Evolutionary conservation across 768 basidiomycete genomes (phyloP).

Genomic region (Nidularia sp.): DNA sequence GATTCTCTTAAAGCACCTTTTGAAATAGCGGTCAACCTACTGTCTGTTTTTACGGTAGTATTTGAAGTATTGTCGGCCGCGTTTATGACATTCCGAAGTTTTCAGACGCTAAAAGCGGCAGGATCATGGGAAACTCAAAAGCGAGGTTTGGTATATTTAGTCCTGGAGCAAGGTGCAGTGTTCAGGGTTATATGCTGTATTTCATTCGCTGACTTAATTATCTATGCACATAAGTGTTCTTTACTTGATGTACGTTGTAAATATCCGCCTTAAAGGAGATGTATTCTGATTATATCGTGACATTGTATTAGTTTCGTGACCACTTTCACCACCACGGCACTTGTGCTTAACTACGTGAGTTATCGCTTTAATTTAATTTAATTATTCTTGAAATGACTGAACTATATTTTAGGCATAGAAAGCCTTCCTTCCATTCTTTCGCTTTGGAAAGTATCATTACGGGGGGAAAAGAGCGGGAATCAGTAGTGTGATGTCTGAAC

Average conservation of each 20-base stretch:
- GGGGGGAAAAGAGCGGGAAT: too few relatives aligned
- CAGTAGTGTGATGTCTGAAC: too few relatives aligned
- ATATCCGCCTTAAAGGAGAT: not conserved
- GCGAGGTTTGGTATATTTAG: not conserved
- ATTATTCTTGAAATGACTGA: not conserved
- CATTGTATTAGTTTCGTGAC: not conserved
- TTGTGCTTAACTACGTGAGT: not conserved
- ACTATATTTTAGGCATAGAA: not conserved
- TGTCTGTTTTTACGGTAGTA: not conserved
- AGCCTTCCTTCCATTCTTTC: too few relatives aligned
- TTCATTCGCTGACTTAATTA: not conserved
- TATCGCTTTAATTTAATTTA: not conserved
- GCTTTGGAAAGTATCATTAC: too few relatives aligned
- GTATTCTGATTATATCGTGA: not conserved
- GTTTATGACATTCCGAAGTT: not conserved
- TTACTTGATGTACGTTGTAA: not conserved
- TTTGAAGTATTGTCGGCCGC: not conserved
- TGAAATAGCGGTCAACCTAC: not conserved
- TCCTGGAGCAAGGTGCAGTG: not conserved
- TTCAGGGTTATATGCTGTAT: not conserved
- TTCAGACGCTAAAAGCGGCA: not conserved
- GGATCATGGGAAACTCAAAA: not conserved
- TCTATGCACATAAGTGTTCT: not conserved
- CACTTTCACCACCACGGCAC: conserved; percentile 1
- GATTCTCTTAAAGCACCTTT: not conserved